Percentiles rank a stretch among this genome's conserved stretches.
phyloP scores from a whole-genome alignment of 139 green algal genomes.

The Picocystis salinarum region DNA sequence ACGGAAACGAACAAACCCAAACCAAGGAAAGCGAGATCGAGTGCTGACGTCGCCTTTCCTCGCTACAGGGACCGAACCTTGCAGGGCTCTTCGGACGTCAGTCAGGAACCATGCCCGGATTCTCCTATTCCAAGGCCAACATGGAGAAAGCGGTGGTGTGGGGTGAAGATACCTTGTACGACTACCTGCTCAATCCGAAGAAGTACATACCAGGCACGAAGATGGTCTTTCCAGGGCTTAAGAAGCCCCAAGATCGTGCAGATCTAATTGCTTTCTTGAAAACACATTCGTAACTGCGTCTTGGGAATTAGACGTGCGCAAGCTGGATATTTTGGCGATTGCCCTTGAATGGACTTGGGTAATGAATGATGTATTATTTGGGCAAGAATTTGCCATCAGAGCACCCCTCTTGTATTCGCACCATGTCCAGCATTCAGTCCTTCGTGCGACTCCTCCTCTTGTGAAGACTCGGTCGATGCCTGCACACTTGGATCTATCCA shows the following conservation, averaged over 20 bases:
- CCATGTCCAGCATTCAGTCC: background rate
- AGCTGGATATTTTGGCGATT: background rate
- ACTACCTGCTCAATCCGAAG: conserved; percentile 94
- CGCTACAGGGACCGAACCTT: conserved; percentile 66
- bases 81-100: conserved; percentile 80
- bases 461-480: no score
- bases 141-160: conserved; percentile 80
- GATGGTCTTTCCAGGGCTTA: conserved; percentile 98
- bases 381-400: conserved; percentile 10
- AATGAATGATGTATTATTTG: background rate
- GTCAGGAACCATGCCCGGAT: conserved; percentile 67
- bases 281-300: no score
- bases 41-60: background rate
- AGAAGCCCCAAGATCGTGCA: conserved; percentile 68
- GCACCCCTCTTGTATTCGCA: conserved; percentile 3
- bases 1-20: background rate
- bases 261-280: conserved; percentile 8
- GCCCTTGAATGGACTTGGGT: background rate
- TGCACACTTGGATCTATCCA: no score
- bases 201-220: conserved; percentile 95
- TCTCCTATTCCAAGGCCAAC: conserved; percentile 92
- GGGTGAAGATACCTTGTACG: conserved; percentile 74
- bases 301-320: background rate
- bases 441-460: background rate
- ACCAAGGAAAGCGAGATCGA: conserved; percentile 16